Evolutionary conservation across 2,329 filamentous ascomycete genomes (phyloP).

Genomic region (Hortaea sp.): DNA sequence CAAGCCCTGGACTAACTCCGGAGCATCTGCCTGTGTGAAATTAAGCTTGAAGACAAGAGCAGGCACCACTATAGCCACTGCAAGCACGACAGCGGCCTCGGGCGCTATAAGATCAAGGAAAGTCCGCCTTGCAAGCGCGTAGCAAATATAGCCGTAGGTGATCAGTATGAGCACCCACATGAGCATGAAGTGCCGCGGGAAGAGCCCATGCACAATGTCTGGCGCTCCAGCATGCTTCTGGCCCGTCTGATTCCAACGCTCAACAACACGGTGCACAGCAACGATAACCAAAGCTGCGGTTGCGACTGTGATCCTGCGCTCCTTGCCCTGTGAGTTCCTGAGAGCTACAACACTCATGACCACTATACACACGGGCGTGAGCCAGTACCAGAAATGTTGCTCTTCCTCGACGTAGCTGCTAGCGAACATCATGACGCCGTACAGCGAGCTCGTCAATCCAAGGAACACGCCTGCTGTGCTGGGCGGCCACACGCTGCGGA

Average conservation of each 20-base stretch:
- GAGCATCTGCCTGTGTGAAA: conserved; percentile 79
- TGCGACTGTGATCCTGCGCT: conserved; percentile 1
- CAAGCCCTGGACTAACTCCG: conserved; percentile 52
- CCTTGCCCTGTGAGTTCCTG: background rate
- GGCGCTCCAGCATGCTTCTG: conserved; percentile 90
- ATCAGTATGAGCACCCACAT: conserved; percentile 66
- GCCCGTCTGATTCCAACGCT: conserved; percentile 92
- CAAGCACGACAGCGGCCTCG: conserved; percentile 22
- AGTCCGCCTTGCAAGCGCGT: conserved; percentile 29
- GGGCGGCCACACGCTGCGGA: conserved; percentile 20
- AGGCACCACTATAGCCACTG: conserved; percentile 37
- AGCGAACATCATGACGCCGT: conserved; percentile 90
- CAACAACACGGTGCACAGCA: conserved; percentile 52
- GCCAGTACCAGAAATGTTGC: conserved; percentile 98
- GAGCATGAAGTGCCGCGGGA: conserved; percentile 51
- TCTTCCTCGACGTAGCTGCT: conserved; percentile 98
- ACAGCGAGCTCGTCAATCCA: conserved; percentile 34
- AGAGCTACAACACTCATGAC: conserved; percentile 21
- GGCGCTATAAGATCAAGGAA: conserved; percentile 18
- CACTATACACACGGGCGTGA: conserved; percentile 56
- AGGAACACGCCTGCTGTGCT: conserved; percentile 39
- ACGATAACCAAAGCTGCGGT: conserved; percentile 35
- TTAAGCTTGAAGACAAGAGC: conserved; percentile 80
- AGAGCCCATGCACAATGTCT: conserved; percentile 68
- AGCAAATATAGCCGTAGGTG: conserved; percentile 55